Percentiles rank a stretch among this genome's conserved stretches.
Evolutionary conservation across 202 grass and related monocot species (phyloP).

Genomic region (Dendrocalamus latiflorus): DNA sequence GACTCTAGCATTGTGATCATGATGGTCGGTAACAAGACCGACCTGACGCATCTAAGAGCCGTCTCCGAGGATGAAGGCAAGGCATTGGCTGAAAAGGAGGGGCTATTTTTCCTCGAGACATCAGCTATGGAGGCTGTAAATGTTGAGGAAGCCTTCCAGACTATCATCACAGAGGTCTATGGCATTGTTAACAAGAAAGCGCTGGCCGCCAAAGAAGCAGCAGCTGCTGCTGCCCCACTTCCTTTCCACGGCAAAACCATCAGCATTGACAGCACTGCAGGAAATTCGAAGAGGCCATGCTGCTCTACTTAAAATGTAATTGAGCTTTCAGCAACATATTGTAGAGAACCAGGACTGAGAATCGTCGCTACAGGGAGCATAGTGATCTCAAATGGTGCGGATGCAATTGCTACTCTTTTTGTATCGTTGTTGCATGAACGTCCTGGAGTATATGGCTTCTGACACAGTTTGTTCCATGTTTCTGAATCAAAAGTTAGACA

Average conservation of each 20-base stretch:
- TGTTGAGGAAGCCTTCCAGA: conserved; percentile 72
- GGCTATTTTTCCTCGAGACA: conserved; percentile 67
- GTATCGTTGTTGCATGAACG: neutral
- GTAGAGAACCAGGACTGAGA: conserved; percentile 29
- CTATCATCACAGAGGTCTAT: conserved; percentile 63
- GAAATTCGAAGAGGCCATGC: conserved; percentile 46
- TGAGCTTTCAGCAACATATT: neutral
- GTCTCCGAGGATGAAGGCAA: conserved; percentile 56
- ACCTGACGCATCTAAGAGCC: conserved; percentile 53
- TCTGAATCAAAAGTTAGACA: conserved; percentile 28
- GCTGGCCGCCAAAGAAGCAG: conserved; percentile 52
- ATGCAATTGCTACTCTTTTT: conserved; percentile 8
- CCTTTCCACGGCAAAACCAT: conserved; percentile 60
- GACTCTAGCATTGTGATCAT: conserved; percentile 79
- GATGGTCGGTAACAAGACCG: conserved; percentile 72
- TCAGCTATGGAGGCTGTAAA: conserved; percentile 72
- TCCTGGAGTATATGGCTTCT: neutral
- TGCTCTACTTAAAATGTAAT: conserved; percentile 52
- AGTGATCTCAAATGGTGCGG: conserved; percentile 2
- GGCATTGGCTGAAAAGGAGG: conserved; percentile 66
- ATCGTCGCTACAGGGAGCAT: conserved; percentile 7
- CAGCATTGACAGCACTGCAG: conserved; percentile 39
- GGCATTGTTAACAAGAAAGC: conserved; percentile 71
- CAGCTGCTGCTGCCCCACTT: conserved; percentile 27
- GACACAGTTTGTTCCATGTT: conserved; percentile 30